Evolutionary conservation across 2,329 filamentous ascomycete genomes (phyloP).

Genomic region (Teratosphaeria epicoccoides): DNA sequence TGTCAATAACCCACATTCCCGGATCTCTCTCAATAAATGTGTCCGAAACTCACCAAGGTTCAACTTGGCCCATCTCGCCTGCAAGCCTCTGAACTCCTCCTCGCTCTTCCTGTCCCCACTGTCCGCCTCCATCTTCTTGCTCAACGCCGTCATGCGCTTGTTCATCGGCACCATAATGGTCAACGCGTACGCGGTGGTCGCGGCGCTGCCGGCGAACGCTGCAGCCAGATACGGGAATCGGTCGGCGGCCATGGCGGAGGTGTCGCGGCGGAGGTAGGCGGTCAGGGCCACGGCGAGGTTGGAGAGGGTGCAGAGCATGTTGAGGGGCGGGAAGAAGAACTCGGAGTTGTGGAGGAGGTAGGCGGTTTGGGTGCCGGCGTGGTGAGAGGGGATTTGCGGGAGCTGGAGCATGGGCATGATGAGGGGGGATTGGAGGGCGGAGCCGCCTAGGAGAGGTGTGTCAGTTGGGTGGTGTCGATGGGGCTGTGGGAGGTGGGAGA

Average conservation of each 20-base stretch:
- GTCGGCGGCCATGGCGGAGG: conserved; percentile 8
- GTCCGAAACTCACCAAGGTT: conserved; percentile 20
- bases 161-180: conserved; percentile 24
- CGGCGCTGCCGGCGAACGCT: conserved; percentile 15
- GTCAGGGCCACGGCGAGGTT: conserved; percentile 20
- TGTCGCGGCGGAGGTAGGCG: conserved; percentile 18
- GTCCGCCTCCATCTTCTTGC: conserved; percentile 16
- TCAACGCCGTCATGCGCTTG: conserved; percentile 17
- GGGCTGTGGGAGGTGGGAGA: not conserved
- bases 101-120: conserved; percentile 16
- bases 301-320: conserved; percentile 20
- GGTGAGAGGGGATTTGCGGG: conserved; percentile 15
- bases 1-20: not conserved
- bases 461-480: not conserved
- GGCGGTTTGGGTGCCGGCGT: conserved; percentile 18
- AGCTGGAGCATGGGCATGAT: conserved; percentile 22
- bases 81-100: conserved; percentile 19
- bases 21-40: too few relatives aligned
- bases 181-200: conserved; percentile 21
- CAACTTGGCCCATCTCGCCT: conserved; percentile 19
- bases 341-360: conserved; percentile 23
- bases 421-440: conserved; percentile 23
- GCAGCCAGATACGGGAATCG: conserved; percentile 18
- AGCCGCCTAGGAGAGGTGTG: conserved; percentile 15
- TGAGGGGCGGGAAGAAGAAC: conserved; percentile 23